Conservation (phyloP, 495 filamentous ascomycete species). For the Daldinia loculata region DNA sequence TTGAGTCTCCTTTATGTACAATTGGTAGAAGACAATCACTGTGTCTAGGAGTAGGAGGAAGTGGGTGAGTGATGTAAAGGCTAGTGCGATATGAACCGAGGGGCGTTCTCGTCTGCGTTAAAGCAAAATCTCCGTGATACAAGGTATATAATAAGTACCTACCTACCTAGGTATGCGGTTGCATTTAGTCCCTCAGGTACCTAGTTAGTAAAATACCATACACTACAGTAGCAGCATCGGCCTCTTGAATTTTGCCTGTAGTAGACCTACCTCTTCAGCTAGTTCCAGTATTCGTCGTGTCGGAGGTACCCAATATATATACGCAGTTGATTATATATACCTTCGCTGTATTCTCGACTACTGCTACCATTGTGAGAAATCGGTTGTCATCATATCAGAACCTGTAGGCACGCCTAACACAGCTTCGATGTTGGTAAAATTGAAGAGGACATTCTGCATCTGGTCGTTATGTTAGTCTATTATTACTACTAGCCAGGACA, state of each 20-base stretch:
- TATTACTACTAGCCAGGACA: neutral
- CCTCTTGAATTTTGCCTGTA: neutral
- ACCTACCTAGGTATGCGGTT: too few relatives aligned
- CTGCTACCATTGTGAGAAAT: conserved; percentile 31
- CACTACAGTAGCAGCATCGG: neutral
- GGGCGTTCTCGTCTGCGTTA: neutral
- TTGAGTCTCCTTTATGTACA: neutral
- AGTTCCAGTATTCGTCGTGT: neutral
- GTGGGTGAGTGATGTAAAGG: neutral
- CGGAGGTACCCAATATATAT: neutral
- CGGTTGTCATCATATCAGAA: conserved; percentile 12
- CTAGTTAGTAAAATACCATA: too few relatives aligned
- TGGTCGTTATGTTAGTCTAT: conserved; percentile 6
- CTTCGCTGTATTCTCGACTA: neutral
- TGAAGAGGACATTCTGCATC: conserved; percentile 35
- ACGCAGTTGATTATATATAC: neutral
- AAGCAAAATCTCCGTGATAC: neutral
- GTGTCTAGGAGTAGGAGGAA: neutral
- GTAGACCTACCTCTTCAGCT: neutral
- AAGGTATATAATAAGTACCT: neutral
- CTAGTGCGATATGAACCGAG: neutral
- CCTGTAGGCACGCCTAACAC: conserved; percentile 12
- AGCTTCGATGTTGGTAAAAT: conserved; percentile 29
- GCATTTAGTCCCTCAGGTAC: neutral
- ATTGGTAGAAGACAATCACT: neutral